Evolutionary conservation across 257 asterid species (phyloP).

Genomic region (Jacaranda copaia): DNA sequence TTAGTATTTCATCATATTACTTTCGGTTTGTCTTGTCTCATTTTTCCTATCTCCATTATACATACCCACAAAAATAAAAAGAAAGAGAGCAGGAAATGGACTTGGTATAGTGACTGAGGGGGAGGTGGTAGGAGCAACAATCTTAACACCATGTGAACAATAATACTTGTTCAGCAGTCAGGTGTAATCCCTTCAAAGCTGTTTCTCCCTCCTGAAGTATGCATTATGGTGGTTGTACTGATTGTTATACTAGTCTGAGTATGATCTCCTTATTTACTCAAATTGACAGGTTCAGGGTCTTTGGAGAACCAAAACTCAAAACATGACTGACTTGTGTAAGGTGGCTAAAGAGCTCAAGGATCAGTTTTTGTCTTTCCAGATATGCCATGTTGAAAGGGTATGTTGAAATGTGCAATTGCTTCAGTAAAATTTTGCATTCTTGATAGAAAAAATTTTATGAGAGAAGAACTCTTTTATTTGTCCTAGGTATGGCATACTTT

Average conservation of each 20-base stretch:
- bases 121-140: not conserved
- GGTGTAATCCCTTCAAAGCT: not conserved
- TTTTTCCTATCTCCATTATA: conserved; percentile 5
- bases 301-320: conserved; percentile 90
- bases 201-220: conserved; percentile 1
- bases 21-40: conserved; percentile 20
- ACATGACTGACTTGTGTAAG: conserved; percentile 95
- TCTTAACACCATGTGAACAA: not conserved
- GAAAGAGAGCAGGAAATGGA: not conserved
- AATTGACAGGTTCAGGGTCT: conserved; percentile 80
- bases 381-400: conserved; percentile 84
- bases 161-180: not conserved
- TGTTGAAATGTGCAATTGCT: conserved; percentile 37
- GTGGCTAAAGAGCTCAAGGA: conserved; percentile 89
- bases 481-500: not conserved
- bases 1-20: not conserved
- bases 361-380: conserved; percentile 77
- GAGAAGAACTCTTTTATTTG: not conserved
- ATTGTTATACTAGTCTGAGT: not conserved
- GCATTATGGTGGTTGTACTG: not conserved
- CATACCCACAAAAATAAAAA: conserved; percentile 7
- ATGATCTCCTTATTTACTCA: conserved; percentile 24
- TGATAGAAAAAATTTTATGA: not conserved
- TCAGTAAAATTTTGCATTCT: not conserved
- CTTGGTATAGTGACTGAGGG: not conserved